Conservation (phyloP, 192 early-diverging fungal genomes). For the Entophlyctis luteolus region DNA sequence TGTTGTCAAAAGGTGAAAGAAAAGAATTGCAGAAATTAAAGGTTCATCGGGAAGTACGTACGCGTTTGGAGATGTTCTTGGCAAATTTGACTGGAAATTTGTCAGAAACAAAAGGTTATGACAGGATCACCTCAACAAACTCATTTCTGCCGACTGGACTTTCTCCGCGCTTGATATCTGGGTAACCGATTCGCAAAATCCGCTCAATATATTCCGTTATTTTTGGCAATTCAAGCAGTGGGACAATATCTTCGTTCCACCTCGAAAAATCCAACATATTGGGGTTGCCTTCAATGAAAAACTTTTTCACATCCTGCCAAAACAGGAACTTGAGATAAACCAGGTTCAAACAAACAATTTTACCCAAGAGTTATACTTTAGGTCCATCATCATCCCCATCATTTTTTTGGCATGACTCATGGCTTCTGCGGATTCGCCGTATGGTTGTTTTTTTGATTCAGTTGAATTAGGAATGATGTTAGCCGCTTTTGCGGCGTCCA, state of each 20-base stretch:
- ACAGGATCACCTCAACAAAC: not conserved
- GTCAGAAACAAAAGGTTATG: not conserved
- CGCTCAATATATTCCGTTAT: not conserved
- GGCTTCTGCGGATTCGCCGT: not conserved
- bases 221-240: not conserved
- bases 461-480: slow-evolving; percentile 6
- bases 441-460: not conserved
- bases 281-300: not conserved
- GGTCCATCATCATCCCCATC: slow-evolving; percentile 38
- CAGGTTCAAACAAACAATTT: not conserved
- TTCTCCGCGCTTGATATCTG: slow-evolving; percentile 5
- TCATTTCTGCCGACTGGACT: not conserved
- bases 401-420: slow-evolving; percentile 26
- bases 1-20: slow-evolving; percentile 6
- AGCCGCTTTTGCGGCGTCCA: slow-evolving; percentile 11
- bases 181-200: not conserved
- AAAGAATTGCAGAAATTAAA: slow-evolving; percentile 4
- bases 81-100: not conserved
- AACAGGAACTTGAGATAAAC: not conserved
- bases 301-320: slow-evolving; percentile 17
- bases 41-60: slow-evolving; percentile 23
- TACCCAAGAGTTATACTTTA: slow-evolving; percentile 27
- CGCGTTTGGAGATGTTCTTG: not conserved
- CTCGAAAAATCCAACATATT: not conserved
- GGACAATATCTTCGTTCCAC: slow-evolving; percentile 11